Base-by-base conservation (phyloP, 306 rosid genomes). In the Coriaria nepalensis region DNA sequence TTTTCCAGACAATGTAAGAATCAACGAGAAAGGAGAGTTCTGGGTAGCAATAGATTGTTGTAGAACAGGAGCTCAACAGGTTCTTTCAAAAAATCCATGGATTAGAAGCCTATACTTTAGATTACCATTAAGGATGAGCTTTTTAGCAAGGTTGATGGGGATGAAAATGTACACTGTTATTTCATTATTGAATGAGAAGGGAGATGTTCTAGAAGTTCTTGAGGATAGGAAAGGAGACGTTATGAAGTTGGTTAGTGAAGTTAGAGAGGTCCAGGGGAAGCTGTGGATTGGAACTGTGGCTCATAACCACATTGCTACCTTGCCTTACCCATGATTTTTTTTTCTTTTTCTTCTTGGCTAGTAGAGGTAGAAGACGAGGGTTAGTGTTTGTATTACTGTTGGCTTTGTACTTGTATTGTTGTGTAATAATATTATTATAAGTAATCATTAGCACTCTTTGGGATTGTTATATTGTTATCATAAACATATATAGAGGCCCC, bases 41-140 rank as follows among this genome's bases (percentile, higher is more conserved):
- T 90, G 95, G 95, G 87, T 90, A 6, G 97, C 95, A 8, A 90
- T 84, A 40, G 97, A 90, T 8, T 90, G 97, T 59, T 90, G 97
- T 42, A 65, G 95, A n/a, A 84, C 95, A 0, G 50, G 63, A 6
- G 70, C 76, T 6, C 97, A 90, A 57, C 87, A 90, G 43, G 59
- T 90, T 38, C 68, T 90, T 0, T 62, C 73, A 2, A 56, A 72
- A 11, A 81, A 90, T 67, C 97, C 97, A 58, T 90, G 92, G 97
- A 9, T 88, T 15, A 69, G 78, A 59, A 81, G 49, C 29, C 9
- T 81, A 6, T 90, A 84, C 69, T 90, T 90, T 35, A 73, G 92
- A 6, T 50, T 90, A 11, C 97, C 97, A 2, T 60, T 81, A 2
- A 73, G 53, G 34, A 79, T 90, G 95, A 71, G 60, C 57, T 52